phyloP scores from a whole-genome alignment of 1,284 basidiomycete species.

The Cystobasidiaceae sp. region DNA sequence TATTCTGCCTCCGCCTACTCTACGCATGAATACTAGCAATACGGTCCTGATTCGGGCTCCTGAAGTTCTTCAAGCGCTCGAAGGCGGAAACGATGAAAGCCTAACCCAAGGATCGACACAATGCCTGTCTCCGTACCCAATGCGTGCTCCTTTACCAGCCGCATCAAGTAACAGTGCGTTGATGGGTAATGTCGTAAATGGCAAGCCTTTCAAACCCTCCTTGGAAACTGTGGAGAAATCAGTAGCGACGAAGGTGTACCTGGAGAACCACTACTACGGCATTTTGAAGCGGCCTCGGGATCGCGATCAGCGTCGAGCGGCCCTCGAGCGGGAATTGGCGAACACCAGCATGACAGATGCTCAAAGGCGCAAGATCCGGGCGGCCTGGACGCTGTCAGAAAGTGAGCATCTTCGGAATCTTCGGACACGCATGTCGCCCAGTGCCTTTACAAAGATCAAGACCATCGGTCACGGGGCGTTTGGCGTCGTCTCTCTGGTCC shows the following conservation, averaged over 20 bases:
- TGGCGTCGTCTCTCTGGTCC: conserved; percentile 89
- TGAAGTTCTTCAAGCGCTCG: neutral
- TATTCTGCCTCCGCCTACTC: conserved; percentile 21
- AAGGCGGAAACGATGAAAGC: neutral
- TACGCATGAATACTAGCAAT: conserved; percentile 28
- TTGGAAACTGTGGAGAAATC: conserved; percentile 87
- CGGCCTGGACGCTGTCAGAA: conserved; percentile 78
- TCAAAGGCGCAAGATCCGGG: conserved; percentile 66
- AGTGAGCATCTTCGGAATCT: conserved; percentile 80
- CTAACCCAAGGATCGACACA: conserved; percentile 17
- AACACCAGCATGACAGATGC: conserved; percentile 63
- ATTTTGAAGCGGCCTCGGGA: conserved; percentile 60
- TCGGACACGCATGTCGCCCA: conserved; percentile 72
- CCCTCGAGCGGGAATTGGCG: conserved; percentile 81
- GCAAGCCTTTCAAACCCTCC: conserved; percentile 61
- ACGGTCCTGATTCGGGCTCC: conserved; percentile 33
- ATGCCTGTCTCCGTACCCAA: conserved; percentile 1
- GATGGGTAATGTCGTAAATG: neutral
- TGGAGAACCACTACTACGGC: conserved; percentile 94
- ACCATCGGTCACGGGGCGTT: conserved; percentile 81
- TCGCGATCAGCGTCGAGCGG: conserved; percentile 72
- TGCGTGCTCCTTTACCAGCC: neutral
- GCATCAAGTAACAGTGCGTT: neutral
- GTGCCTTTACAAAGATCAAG: conserved; percentile 81
- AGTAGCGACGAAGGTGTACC: conserved; percentile 85